phyloP scores from a whole-genome alignment of 495 filamentous ascomycete genomes.

The Hypoxylon cercidicola region DNA sequence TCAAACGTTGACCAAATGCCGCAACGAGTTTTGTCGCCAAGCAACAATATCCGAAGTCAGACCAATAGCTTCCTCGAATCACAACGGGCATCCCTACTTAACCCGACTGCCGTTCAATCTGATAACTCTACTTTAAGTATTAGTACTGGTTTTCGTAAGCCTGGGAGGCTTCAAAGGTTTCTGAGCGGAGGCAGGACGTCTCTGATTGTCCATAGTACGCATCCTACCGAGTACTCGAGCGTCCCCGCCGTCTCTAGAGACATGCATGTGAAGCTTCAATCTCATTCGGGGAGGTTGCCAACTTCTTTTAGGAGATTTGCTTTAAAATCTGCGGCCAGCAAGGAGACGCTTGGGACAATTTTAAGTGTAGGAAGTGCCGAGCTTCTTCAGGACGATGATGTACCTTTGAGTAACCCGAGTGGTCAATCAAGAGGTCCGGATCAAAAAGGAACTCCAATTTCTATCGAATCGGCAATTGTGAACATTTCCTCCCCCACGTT shows the following conservation, averaged over 20 bases:
- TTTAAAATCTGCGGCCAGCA: slow-evolving; percentile 46
- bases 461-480: slow-evolving; percentile 41
- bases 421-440: slow-evolving; percentile 10
- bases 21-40: slow-evolving; percentile 15
- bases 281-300: slow-evolving; percentile 43
- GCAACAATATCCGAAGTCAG: slow-evolving; percentile 1
- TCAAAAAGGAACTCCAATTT: slow-evolving; percentile 10
- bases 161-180: slow-evolving; percentile 53
- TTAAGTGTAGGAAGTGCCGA: slow-evolving; percentile 54
- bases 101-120: slow-evolving; percentile 17
- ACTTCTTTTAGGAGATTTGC: slow-evolving; percentile 48
- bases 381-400: slow-evolving; percentile 42
- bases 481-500: slow-evolving; percentile 44
- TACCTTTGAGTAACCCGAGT: slow-evolving; percentile 16
- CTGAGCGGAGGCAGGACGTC: slow-evolving; percentile 50
- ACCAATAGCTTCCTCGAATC: neutral
- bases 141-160: slow-evolving; percentile 48
- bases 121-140: slow-evolving; percentile 45
- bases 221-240: slow-evolving; percentile 41
- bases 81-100: slow-evolving; percentile 5
- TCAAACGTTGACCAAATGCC: neutral
- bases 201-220: slow-evolving; percentile 45
- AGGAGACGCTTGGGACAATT: slow-evolving; percentile 56
- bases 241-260: slow-evolving; percentile 49
- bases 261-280: slow-evolving; percentile 50